phyloP scores from a whole-genome alignment of 139 green algal genomes.

The Chlorella vulgaris region DNA sequence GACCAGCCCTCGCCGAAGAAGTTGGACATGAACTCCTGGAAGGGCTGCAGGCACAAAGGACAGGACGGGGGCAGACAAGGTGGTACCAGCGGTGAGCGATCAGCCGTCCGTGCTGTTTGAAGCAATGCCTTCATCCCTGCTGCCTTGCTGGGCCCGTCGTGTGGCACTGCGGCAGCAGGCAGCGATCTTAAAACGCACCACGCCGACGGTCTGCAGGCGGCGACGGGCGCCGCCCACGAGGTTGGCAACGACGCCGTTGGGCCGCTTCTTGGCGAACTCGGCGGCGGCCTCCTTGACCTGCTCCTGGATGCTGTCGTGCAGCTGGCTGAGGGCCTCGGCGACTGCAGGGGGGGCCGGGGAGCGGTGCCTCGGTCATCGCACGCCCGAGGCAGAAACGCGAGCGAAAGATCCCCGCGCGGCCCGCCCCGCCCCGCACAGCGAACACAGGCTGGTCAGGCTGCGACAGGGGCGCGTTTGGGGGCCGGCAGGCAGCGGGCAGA shows the following conservation, averaged over 20 bases:
- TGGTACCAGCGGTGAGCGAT: too few relatives aligned
- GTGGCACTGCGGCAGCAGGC: too few relatives aligned
- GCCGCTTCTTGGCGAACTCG: not conserved
- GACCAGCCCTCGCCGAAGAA: conserved; percentile 21
- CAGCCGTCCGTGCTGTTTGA: too few relatives aligned
- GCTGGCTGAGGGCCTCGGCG: not conserved
- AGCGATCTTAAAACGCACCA: not conserved
- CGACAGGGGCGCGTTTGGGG: not conserved
- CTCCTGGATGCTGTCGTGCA: not conserved
- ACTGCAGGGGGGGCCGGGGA: not conserved
- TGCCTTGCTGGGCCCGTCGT: too few relatives aligned
- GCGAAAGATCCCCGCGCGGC: not conserved
- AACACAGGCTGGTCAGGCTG: not conserved
- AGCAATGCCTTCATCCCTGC: too few relatives aligned
- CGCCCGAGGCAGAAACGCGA: not conserved
- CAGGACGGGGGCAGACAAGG: too few relatives aligned
- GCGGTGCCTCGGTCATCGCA: not conserved
- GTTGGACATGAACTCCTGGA: conserved; percentile 20
- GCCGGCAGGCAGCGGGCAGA: not conserved
- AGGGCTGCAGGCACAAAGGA: not conserved
- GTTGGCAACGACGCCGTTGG: not conserved
- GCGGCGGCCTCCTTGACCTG: not conserved
- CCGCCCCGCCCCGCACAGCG: too few relatives aligned
- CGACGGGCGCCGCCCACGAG: not conserved
- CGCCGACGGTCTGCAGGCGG: conserved; percentile 16